Evolutionary conservation across 2,329 filamentous ascomycete species (phyloP).

Genomic region (Delphinella strobiligena): DNA sequence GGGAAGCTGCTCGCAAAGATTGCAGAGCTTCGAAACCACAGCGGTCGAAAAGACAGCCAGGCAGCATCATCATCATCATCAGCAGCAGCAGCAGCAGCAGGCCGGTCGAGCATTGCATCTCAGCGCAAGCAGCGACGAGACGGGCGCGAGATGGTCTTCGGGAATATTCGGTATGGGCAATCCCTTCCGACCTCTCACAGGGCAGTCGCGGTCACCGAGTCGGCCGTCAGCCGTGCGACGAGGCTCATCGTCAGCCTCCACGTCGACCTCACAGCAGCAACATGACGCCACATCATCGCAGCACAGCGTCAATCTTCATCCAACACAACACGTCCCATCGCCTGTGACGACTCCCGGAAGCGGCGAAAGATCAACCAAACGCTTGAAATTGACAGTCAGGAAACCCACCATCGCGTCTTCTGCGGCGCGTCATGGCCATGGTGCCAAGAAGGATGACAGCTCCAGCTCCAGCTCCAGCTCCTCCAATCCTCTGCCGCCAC

Average conservation of each 20-base stretch:
- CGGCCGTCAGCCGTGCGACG: neutral
- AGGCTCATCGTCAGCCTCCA: neutral
- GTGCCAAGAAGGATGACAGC: neutral
- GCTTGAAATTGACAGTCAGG: neutral
- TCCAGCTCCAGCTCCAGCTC: neutral
- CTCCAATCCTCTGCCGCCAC: neutral
- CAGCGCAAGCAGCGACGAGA: neutral
- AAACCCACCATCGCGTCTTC: neutral
- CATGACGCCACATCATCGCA: neutral
- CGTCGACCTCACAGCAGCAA: neutral
- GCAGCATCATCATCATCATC: no score
- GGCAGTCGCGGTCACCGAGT: neutral
- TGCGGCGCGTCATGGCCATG: neutral
- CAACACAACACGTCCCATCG: neutral
- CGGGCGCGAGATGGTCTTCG: neutral
- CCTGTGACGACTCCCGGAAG: neutral
- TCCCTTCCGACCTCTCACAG: neutral
- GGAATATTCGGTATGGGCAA: neutral
- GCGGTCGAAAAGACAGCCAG: neutral
- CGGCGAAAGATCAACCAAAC: neutral
- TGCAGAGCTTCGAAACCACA: neutral
- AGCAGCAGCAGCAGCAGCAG: neutral
- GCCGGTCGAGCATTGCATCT: neutral
- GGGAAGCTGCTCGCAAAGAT: neutral
- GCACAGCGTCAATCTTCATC: neutral